Conservation (phyloP, 192 early-diverging fungal species). For the Backusella macrospora region DNA sequence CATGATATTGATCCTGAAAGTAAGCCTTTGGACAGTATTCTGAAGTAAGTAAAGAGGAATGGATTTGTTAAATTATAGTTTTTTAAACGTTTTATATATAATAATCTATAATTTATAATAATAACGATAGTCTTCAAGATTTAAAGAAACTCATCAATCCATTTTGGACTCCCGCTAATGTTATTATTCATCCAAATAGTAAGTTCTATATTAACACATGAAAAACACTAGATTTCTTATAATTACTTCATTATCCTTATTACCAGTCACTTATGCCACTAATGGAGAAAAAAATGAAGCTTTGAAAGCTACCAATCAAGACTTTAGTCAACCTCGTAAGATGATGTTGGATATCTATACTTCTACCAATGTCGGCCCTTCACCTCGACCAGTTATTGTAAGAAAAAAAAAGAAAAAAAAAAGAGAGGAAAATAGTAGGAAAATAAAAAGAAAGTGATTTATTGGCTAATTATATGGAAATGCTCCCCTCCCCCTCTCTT, state of each 20-base stretch:
- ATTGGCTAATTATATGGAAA: not conserved
- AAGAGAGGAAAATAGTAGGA: not conserved
- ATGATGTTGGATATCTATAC: constrained; percentile 33
- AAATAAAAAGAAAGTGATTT: not conserved
- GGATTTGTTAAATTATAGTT: not conserved
- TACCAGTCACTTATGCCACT: constrained; percentile 31
- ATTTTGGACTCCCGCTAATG: constrained; percentile 17
- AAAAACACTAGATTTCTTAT: not conserved
- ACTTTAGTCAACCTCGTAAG: constrained; percentile 29
- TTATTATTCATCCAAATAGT: constrained; percentile 28
- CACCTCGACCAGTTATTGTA: constrained; percentile 31
- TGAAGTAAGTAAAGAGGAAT: not conserved
- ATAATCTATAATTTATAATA: not conserved
- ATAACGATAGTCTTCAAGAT: not conserved
- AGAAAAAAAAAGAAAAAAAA: not conserved
- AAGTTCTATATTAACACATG: constrained; percentile 3
- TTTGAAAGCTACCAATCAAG: constrained; percentile 19
- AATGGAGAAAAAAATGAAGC: constrained; percentile 26
- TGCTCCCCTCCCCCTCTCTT: not conserved
- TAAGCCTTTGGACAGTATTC: constrained; percentile 2
- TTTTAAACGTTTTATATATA: not conserved
- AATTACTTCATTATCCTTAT: not conserved
- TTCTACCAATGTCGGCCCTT: not conserved
- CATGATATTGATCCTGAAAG: not conserved
- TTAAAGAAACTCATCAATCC: constrained; percentile 15